These are phyloP conservation scores for Breviolum minutum DNA, from an alignment of 73 alveolate genomes.

Conservation along the genomic window DNA sequence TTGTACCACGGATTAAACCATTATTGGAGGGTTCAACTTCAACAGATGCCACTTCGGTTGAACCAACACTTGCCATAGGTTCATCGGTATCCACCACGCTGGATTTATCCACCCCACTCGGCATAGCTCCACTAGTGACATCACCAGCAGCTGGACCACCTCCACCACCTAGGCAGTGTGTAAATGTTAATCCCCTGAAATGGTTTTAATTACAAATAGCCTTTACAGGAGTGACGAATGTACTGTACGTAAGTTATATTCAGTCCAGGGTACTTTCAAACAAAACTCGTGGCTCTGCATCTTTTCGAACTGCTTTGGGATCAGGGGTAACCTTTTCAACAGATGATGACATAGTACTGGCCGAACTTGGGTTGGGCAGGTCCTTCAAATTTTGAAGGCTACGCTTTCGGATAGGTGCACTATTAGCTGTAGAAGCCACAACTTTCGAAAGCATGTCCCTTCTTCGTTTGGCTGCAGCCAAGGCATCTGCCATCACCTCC, in stretches of 20 bases:
- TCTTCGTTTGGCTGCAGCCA: not conserved
- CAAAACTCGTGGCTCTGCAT: not conserved
- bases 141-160: not conserved
- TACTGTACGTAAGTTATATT: not conserved
- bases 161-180: not conserved
- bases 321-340: constrained; percentile 11
- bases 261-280: not conserved
- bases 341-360: not conserved
- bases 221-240: not conserved
- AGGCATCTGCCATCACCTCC: constrained; percentile 16
- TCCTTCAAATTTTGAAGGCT: not conserved
- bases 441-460: not conserved
- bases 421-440: not conserved
- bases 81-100: too few relatives aligned
- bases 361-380: not conserved
- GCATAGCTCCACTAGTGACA: not conserved
- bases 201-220: not conserved
- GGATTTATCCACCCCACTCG: not conserved
- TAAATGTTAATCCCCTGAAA: not conserved
- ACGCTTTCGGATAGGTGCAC: not conserved
- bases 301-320: not conserved
- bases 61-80: not conserved
- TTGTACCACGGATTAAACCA: not conserved
- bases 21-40: not conserved
- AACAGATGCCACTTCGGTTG: not conserved